Conservation (phyloP, 169 alveolate genomes). For the Cryptosporidium tyzzeri region DNA sequence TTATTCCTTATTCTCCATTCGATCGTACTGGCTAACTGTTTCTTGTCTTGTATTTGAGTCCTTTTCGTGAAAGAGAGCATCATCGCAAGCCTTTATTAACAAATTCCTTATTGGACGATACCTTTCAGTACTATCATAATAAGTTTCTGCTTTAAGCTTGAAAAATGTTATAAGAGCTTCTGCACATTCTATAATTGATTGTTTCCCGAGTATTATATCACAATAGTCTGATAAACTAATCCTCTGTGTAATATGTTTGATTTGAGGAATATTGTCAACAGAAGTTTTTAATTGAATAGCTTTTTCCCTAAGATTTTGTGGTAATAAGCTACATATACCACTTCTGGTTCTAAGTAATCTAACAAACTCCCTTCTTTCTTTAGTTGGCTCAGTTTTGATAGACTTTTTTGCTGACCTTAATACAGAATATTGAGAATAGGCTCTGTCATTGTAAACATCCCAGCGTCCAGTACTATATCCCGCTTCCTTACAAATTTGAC, state of each 20-base stretch:
- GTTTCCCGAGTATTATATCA: conserved; percentile 56
- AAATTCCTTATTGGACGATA: conserved; percentile 14
- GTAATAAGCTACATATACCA: conserved; percentile 50
- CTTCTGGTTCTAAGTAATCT: conserved; percentile 40
- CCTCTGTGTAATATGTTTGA: conserved; percentile 27
- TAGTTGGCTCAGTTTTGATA: neutral
- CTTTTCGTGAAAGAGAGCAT: conserved; percentile 28
- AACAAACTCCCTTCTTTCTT: conserved; percentile 22
- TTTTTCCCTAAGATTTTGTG: conserved; percentile 17
- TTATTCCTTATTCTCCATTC: neutral
- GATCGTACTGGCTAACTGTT: neutral
- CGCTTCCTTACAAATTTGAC: conserved; percentile 31
- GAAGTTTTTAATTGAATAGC: conserved; percentile 45
- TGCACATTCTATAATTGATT: conserved; percentile 67
- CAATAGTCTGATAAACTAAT: conserved; percentile 47
- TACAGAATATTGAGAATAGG: conserved; percentile 53
- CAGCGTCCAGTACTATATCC: conserved; percentile 62
- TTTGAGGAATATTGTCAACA: conserved; percentile 39
- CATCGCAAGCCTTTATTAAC: conserved; percentile 46
- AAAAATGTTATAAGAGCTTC: conserved; percentile 50
- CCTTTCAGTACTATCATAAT: conserved; percentile 38
- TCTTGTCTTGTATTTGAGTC: neutral
- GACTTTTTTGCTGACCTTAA: conserved; percentile 46
- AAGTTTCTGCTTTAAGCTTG: conserved; percentile 33
- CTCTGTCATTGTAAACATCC: conserved; percentile 70